Evolutionary conservation across 768 basidiomycete genomes (phyloP).

Genomic region (Guyanaporus albipodus): DNA sequence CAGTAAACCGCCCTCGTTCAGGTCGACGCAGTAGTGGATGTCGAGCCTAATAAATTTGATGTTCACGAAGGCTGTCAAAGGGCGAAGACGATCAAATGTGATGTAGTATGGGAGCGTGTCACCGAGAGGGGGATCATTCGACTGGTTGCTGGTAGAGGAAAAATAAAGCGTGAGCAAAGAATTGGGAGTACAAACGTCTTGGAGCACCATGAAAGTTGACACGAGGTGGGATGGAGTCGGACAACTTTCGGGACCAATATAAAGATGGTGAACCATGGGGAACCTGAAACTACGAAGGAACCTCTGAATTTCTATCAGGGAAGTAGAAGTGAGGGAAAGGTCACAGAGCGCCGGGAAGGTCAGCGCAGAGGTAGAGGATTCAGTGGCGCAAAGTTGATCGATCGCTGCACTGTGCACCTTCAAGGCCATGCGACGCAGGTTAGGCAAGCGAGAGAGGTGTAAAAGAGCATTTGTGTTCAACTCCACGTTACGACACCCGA

Average conservation of each 20-base stretch:
- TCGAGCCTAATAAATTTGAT: conserved; percentile 2
- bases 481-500: not conserved
- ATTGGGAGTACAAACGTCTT: not conserved
- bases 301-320: not conserved
- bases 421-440: not conserved
- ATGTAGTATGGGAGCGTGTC: not conserved
- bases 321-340: not conserved
- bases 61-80: conserved; percentile 6
- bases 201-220: conserved; percentile 4
- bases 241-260: not conserved
- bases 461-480: not conserved
- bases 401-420: not conserved
- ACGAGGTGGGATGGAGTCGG: not conserved
- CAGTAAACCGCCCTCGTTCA: conserved; percentile 8
- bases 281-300: not conserved
- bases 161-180: not conserved
- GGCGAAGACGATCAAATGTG: conserved; percentile 1
- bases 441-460: conserved; percentile 2
- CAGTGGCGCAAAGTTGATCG: not conserved
- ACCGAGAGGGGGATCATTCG: not conserved
- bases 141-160: not conserved
- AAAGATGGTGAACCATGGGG: not conserved
- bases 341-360: conserved; percentile 4
- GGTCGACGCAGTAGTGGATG: not conserved
- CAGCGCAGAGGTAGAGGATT: not conserved